Conservation (phyloP, 2,329 filamentous ascomycete species). For the Alternaria metachromatica region DNA sequence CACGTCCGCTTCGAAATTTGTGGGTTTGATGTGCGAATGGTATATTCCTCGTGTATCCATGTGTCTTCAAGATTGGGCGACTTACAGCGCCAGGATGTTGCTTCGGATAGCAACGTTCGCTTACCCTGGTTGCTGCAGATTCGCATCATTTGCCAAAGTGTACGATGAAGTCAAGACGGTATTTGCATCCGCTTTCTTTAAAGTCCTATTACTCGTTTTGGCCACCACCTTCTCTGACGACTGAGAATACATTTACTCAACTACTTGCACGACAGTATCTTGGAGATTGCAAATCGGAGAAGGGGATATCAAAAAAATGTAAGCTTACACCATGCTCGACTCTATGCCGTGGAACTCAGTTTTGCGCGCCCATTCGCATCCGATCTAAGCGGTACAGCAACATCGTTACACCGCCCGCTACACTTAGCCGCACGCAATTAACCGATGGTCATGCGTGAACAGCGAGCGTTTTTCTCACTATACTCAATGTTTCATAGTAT, state of each 20-base stretch:
- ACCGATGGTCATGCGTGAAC: background rate
- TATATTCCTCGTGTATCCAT: background rate
- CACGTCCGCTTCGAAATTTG: background rate
- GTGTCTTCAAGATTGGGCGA: background rate
- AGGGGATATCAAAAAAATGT: background rate
- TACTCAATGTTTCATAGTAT: background rate
- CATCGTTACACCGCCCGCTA: conserved; percentile 9
- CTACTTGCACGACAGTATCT: background rate
- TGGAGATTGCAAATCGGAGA: background rate
- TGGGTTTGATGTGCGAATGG: background rate
- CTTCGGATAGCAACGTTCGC: conserved; percentile 6
- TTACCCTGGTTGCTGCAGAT: background rate
- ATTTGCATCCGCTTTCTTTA: background rate
- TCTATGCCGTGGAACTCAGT: background rate
- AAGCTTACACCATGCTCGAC: background rate
- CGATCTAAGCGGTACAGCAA: background rate
- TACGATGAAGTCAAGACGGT: background rate
- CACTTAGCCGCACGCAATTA: background rate
- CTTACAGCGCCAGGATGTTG: background rate
- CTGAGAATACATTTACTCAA: background rate
- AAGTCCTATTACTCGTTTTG: background rate
- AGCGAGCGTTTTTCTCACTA: background rate
- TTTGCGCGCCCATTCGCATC: background rate
- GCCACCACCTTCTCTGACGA: background rate
- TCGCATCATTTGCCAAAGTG: conserved; percentile 1